Evolutionary conservation across 345 rosid genomes (phyloP).

Genomic region (Ceriops decandra): DNA sequence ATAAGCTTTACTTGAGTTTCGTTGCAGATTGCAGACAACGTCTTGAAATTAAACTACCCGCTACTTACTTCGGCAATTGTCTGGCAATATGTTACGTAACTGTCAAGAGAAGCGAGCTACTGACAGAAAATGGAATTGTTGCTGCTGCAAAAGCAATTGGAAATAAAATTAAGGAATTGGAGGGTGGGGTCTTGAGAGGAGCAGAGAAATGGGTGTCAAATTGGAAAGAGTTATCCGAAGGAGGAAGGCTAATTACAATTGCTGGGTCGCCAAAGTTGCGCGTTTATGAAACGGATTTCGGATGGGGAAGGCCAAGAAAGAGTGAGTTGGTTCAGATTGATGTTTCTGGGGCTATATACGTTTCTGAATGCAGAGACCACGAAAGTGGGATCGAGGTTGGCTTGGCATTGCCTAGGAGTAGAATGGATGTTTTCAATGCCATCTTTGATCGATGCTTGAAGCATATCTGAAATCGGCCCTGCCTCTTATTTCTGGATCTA

Average conservation of each 20-base stretch:
- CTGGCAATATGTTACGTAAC: slow-evolving; percentile 10
- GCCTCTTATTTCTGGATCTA: no score
- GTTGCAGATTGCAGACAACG: slow-evolving; percentile 26
- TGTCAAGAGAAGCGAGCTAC: slow-evolving; percentile 18
- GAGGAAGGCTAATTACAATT: slow-evolving; percentile 4
- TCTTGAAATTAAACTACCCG: slow-evolving; percentile 14
- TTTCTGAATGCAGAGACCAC: slow-evolving; percentile 24
- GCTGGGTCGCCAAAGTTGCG: slow-evolving; percentile 32
- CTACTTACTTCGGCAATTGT: slow-evolving; percentile 39
- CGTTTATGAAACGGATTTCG: slow-evolving; percentile 36
- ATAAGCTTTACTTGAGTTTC: slow-evolving; percentile 14
- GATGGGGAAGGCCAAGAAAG: slow-evolving; percentile 44
- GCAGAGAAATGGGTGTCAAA: slow-evolving; percentile 19
- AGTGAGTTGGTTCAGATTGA: slow-evolving; percentile 29
- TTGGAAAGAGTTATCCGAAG: not conserved
- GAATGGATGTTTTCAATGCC: slow-evolving; percentile 25
- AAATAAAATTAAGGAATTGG: slow-evolving; percentile 20
- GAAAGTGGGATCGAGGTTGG: slow-evolving; percentile 36
- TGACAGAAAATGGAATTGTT: slow-evolving; percentile 29
- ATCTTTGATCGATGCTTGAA: not conserved
- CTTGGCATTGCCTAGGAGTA: slow-evolving; percentile 12
- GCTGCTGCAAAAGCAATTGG: slow-evolving; percentile 36
- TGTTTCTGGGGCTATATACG: slow-evolving; percentile 6
- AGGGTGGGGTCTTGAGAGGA: slow-evolving; percentile 18
- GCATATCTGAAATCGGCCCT: not conserved